These are phyloP conservation scores for Aureobasidium sp. DNA, from an alignment of 2,329 filamentous ascomycete species.

Conservation along the genomic window DNA sequence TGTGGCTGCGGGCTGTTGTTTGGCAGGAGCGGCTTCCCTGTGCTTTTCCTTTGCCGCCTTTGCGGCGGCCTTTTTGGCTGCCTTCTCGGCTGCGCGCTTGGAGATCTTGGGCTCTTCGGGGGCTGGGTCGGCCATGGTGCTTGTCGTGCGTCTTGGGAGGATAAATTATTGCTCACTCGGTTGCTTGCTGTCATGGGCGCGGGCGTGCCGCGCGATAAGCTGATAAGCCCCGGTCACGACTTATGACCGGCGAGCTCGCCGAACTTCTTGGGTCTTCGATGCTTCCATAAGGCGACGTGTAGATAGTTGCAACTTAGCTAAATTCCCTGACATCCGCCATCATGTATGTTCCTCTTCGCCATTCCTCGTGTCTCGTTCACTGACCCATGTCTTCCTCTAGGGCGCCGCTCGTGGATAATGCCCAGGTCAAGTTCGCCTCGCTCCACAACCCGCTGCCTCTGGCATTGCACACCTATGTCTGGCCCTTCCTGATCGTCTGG, in stretches of 20 bases:
- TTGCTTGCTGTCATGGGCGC: neutral
- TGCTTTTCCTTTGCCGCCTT: constrained; percentile 35
- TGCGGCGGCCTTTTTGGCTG: constrained; percentile 40
- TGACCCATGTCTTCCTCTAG: constrained; percentile 12
- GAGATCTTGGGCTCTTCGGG: constrained; percentile 29
- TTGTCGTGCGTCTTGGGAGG: neutral
- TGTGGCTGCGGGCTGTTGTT: constrained; percentile 14
- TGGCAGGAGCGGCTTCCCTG: constrained; percentile 25
- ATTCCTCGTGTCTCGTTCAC: neutral
- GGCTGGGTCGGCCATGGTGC: constrained; percentile 22
- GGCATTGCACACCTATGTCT: constrained; percentile 78
- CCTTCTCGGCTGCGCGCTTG: constrained; percentile 41
- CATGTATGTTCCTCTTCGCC: constrained; percentile 2
- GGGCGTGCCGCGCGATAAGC: neutral
- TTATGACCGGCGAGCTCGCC: neutral
- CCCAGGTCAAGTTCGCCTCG: constrained; percentile 79
- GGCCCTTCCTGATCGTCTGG: constrained; percentile 89
- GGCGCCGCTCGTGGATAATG: constrained; percentile 81
- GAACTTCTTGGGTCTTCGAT: neutral
- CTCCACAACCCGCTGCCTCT: constrained; percentile 79
- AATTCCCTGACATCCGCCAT: constrained; percentile 3
- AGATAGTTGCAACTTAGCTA: neutral
- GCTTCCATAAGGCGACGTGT: constrained; percentile 5
- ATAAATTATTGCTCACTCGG: neutral
- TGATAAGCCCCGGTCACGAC: neutral